Conservation (phyloP, 805 yeast species). For the Saccharomycopsis sp. region DNA sequence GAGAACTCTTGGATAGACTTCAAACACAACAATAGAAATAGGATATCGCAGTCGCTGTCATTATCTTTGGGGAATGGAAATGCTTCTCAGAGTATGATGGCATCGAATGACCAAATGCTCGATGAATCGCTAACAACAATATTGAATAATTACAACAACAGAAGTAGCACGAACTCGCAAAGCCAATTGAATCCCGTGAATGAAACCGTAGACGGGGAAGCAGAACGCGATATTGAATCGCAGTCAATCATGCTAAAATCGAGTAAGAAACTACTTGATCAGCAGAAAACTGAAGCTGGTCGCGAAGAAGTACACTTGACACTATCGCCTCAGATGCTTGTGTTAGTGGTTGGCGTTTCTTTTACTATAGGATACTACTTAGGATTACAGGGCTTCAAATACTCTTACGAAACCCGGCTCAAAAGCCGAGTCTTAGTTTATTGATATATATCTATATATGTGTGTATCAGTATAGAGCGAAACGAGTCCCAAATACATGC, state of each 20-base stretch:
- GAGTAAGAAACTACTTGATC: neutral
- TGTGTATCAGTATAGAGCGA: no score
- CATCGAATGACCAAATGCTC: neutral
- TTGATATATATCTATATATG: no score
- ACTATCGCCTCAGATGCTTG: slow-evolving; percentile 7
- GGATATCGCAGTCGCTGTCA: no score
- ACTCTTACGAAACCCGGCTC: neutral
- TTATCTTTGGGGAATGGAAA: no score
- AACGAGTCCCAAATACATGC: no score
- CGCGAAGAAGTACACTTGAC: neutral
- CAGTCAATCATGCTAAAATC: neutral
- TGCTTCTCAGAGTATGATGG: neutral
- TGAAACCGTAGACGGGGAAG: no score
- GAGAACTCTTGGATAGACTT: slow-evolving; percentile 15
- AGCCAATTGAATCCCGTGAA: neutral
- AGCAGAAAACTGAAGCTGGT: neutral
- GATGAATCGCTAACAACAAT: slow-evolving; percentile 4
- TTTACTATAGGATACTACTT: slow-evolving; percentile 19
- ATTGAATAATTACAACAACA: neutral
- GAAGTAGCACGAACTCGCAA: neutral
- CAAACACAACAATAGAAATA: neutral
- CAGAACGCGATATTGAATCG: neutral
- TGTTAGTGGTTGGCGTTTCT: slow-evolving; percentile 12
- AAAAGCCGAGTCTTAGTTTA: neutral
- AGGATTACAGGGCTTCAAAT: slow-evolving; percentile 16